A percentile compares a stretch with the other conserved stretches of the same genome.
phyloP scores from a whole-genome alignment of 768 basidiomycete species.

The Hypsizygus marmoreus region DNA sequence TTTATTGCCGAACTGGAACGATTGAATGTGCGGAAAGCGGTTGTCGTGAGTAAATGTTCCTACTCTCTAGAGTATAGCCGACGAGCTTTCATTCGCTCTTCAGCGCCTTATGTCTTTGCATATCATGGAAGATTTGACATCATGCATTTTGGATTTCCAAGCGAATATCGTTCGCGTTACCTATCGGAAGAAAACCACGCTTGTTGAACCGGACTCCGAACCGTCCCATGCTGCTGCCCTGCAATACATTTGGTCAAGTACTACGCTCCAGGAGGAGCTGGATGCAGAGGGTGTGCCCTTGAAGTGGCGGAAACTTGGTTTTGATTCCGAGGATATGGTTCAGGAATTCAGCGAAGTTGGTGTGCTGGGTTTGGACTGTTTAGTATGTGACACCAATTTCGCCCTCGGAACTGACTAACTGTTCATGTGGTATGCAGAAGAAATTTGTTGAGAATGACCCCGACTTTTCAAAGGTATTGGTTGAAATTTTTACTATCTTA shows the following conservation, averaged over 20 bases:
- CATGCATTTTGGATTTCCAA: slow-evolving; percentile 86
- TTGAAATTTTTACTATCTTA: background rate
- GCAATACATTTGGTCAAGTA: slow-evolving; percentile 67
- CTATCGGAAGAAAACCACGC: slow-evolving; percentile 78
- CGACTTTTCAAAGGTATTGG: slow-evolving; percentile 73
- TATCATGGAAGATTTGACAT: slow-evolving; percentile 78
- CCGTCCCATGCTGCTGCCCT: slow-evolving; percentile 57
- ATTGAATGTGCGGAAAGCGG: slow-evolving; percentile 78
- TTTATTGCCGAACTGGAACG: slow-evolving; percentile 76
- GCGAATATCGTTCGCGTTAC: slow-evolving; percentile 79
- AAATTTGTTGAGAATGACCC: slow-evolving; percentile 69
- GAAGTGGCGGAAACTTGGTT: slow-evolving; percentile 82
- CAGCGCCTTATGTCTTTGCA: slow-evolving; percentile 85
- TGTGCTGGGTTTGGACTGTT: slow-evolving; percentile 77
- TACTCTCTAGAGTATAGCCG: background rate
- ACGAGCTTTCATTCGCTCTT: background rate
- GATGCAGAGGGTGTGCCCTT: slow-evolving; percentile 50
- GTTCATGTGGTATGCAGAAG: slow-evolving; percentile 39
- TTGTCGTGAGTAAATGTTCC: slow-evolving; percentile 57
- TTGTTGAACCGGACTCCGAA: slow-evolving; percentile 70
- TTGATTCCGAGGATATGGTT: slow-evolving; percentile 71
- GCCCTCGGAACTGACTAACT: background rate
- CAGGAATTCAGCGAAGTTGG: slow-evolving; percentile 81
- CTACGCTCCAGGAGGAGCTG: slow-evolving; percentile 54
- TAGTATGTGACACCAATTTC: slow-evolving; percentile 47